Evolutionary conservation across 2,329 filamentous ascomycete species (phyloP), one percentile per base, ranked within the genome.

Genomic region (Thelonectria blattea): DNA sequence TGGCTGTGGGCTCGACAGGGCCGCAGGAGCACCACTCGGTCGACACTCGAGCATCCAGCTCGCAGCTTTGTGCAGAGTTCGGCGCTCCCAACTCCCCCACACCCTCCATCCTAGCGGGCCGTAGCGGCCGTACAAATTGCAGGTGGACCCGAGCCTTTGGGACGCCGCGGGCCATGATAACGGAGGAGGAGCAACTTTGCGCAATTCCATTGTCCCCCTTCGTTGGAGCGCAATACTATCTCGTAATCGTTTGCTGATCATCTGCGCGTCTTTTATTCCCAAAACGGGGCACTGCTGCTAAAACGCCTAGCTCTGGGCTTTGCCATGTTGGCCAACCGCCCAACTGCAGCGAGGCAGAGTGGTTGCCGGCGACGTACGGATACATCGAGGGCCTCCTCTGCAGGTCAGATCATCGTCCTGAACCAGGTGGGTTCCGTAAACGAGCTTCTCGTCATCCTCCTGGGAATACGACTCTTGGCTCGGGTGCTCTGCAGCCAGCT

Each of bases 41-140:
- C 48, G 58, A 63, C 34, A 43, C 55, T 58, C 48, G 58, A 63
- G 48, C 52, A 66, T 65, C 65, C 55, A 58, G 48, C 52, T 45
- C 61, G 62, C 62, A 63, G 63, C 61, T 55, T 62, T 60, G 43
- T 62, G 60, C 64, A 60, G 50, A 53, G 51, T 58, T 62, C 53
- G 52, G 58, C 53, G 58, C 56, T 57, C 52, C 57, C 51, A 42
- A 59, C 50, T 63, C 59, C 65, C 65, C 67, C 63, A 67, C 65
- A 64, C 56, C 58, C 64, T 66, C 62, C 64, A 56, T 70, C 60
- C 52, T 70, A 60, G 62, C 67, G 68, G 68, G 61, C 68, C 68
- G 68, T 60, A 68, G 66, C 65, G 63, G 66, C 68, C 65, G 60
- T 61, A 59, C 53, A 66, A 65, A 60, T 55, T 62, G 58, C 37